Percentiles rank a stretch among this genome's conserved stretches.
phyloP scores from a whole-genome alignment of 2,329 filamentous ascomycete genomes.

The Daldinia eschscholtzii region DNA sequence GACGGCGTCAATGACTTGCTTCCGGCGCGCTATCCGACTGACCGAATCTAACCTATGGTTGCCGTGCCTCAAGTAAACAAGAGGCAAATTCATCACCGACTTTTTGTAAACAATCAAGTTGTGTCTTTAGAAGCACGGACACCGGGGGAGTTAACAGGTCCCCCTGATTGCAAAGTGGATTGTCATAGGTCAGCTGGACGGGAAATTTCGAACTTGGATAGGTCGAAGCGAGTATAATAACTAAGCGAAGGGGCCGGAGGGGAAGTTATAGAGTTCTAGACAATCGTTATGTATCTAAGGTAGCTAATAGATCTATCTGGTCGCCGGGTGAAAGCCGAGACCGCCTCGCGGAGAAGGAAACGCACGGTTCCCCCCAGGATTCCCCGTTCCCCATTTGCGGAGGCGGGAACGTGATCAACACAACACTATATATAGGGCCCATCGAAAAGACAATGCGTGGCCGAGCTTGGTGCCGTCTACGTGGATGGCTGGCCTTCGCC shows the following conservation, averaged over 20 bases:
- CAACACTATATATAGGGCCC: slow-evolving; percentile 25
- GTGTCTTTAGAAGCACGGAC: neutral
- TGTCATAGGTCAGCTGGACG: slow-evolving; percentile 2
- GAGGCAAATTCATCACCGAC: slow-evolving; percentile 10
- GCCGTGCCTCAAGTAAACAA: neutral
- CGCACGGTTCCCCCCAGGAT: slow-evolving; percentile 13
- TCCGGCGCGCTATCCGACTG: slow-evolving; percentile 1
- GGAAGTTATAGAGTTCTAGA: neutral
- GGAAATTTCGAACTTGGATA: neutral
- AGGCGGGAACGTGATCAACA: slow-evolving; percentile 11
- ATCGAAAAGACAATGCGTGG: slow-evolving; percentile 20
- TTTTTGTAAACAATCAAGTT: slow-evolving; percentile 1
- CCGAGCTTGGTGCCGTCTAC: slow-evolving; percentile 18
- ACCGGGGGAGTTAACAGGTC: neutral
- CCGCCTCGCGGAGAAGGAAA: slow-evolving; percentile 3
- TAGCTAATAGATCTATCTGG: neutral
- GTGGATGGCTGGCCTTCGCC: slow-evolving; percentile 24
- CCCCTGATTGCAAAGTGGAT: slow-evolving; percentile 9
- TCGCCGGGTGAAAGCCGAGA: slow-evolving; percentile 7
- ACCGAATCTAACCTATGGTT: neutral
- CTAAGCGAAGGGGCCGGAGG: neutral
- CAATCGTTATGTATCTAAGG: neutral
- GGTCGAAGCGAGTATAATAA: neutral
- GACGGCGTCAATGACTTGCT: neutral
- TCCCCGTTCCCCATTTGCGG: slow-evolving; percentile 13